Base-by-base conservation (phyloP, 2,329 filamentous ascomycete species). In the Aspergillus sp. region DNA sequence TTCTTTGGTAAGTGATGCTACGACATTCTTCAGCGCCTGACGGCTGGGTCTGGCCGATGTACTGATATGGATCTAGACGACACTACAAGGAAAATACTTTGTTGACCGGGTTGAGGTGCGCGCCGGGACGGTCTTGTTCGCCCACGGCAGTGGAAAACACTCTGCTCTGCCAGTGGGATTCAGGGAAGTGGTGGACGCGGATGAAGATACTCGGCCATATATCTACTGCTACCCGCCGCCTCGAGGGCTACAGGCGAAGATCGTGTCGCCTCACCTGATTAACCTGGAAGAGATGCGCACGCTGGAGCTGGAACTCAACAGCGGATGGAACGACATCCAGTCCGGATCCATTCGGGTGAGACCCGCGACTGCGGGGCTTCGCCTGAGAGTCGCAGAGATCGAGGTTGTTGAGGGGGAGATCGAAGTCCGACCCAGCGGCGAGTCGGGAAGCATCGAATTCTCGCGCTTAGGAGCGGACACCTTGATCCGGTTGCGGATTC, bases 271-370 rank as follows among this genome's bases (percentile, higher is more conserved):
- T 0, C 87, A 82, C 56, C 77, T 86, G 42, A 87, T 95, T 20
- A 86, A 93, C 56, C 82, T 99, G 4, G 89, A 95, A 66, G 86
- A 86, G 59, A 86, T 87, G 62, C 89, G 89, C 52, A 86, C 84
- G 0, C 77, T 97, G 0, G 89, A 96, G 53, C 76, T 99, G 17
- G 79, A 85, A 47, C 72, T 96, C 11, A 76, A 76, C 10, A 85
- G 86, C 10, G 92, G 91, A 1, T 88, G 87, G 81, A 96, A 96
- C 65, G 72, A 85, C 2, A 76, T 84, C 41, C 64, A 70, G 10
- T 69, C 64, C 23, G 75, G 79, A 31, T 73, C 78, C 17, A 63
- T 86, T 38, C 76, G 77, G 10, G 65, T 86, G n/a, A 78, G 79
- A 52, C 78, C 83, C 45, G 81, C 78, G n/a, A 83, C 82, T 40